Percentiles rank a stretch among this genome's conserved stretches.
Conservation (phyloP, 768 basidiomycete species). For the Sistotremastrum suecicum region DNA sequence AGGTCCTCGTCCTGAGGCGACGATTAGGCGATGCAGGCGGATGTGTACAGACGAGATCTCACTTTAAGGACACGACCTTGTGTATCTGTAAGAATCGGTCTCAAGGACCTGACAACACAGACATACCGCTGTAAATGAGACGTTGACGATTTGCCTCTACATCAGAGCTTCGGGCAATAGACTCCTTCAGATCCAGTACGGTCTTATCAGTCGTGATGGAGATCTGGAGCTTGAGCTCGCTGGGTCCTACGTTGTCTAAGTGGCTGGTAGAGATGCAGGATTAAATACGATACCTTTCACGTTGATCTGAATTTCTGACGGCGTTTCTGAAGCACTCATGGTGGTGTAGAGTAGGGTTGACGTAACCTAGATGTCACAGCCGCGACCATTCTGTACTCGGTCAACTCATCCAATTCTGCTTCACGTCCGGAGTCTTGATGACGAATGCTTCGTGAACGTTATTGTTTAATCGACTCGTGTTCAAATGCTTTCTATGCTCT, state of each 20-base stretch:
- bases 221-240: conserved; percentile 86
- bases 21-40: conserved; percentile 1
- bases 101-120: conserved; percentile 1
- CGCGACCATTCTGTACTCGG: too few relatives aligned
- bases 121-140: conserved; percentile 80
- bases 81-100: conserved; percentile 10
- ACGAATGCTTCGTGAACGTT: too few relatives aligned
- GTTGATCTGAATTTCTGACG: conserved; percentile 47
- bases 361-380: too few relatives aligned
- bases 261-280: too few relatives aligned
- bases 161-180: conserved; percentile 74
- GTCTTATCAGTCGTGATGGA: conserved; percentile 70
- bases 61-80: conserved; percentile 61
- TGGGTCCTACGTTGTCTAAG: conserved; percentile 42
- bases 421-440: too few relatives aligned
- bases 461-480: too few relatives aligned
- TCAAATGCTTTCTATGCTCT: too few relatives aligned
- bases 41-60: conserved; percentile 4
- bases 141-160: conserved; percentile 80
- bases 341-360: conserved; percentile 10
- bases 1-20: conserved; percentile 59
- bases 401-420: too few relatives aligned
- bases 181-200: conserved; percentile 81
- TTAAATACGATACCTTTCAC: conserved; percentile 39
- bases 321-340: conserved; percentile 34